Base-by-base conservation (phyloP, 768 basidiomycete species). In the Panellus pusillus region DNA sequence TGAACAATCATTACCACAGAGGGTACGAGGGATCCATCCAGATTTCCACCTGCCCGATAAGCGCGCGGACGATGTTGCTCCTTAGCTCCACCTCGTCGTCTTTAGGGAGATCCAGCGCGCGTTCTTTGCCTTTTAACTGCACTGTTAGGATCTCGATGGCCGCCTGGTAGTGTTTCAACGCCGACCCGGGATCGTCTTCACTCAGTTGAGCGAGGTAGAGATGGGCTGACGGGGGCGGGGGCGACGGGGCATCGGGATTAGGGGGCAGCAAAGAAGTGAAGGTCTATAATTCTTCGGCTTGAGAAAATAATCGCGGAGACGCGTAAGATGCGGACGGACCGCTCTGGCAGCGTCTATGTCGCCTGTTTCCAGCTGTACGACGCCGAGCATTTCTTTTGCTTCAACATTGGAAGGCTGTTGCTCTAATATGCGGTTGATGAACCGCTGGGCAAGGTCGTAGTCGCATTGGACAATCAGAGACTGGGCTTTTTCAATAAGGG, bases 1-100 rank as follows among this genome's bases (percentile, higher is more conserved):
- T 24, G 36, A 28, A 52, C 19, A 29, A 52, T 4, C 15, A 18
- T 31, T 63, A 88, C 93, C 93, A 95, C 45, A 96, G 75, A 76
- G 95, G 92, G 60, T 87, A 86, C 2, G 80, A 79, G 28, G 89
- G 89, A 63, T 94, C 90, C 93, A 97, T 96, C 93, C 93, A 97
- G 14, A 95, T 89, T 66, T 96, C 94, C 20, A 95, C 87, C 79
- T 94, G 93, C 8, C 88, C 89, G 28, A 93, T 79, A 18, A 94
- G 78, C 8, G 91, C 91, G 37, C 87, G 78, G 11, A 93, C 85
- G 51, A 87, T 84, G 64, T 83, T 90, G 29, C 70, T 78, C 64
- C 76, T 84, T 44, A 84, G 67, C 60, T 90, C 86, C 3, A 74
- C 66, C 52, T 88, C 84, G 58, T 81, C 82, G 46, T 69, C 75